phyloP scores from a whole-genome alignment of 257 asterid genomes.

The Solanum commersonii region DNA sequence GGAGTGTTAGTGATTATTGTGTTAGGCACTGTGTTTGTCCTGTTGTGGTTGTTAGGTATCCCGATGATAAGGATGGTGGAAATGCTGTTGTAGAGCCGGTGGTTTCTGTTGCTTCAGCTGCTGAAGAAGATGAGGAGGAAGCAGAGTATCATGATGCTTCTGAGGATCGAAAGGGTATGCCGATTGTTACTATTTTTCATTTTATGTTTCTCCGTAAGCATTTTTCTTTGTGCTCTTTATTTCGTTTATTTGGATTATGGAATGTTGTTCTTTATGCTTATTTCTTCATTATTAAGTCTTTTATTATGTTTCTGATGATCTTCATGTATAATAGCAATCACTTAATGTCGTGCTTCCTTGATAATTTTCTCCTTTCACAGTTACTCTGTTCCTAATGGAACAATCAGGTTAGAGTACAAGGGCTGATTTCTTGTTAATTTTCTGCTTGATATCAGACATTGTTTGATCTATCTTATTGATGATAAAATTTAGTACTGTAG shows the following conservation, averaged over 20 bases:
- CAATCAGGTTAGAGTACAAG: no score
- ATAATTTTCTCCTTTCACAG: no score
- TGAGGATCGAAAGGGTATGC: conserved; percentile 56
- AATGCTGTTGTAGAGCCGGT: conserved; percentile 23
- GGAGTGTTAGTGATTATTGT: conserved; percentile 94
- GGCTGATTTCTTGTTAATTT: no score
- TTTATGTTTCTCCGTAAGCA: neutral
- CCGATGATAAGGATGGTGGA: conserved; percentile 52
- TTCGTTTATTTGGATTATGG: neutral
- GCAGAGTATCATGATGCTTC: conserved; percentile 68
- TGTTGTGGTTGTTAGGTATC: conserved; percentile 79
- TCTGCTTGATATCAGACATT: no score
- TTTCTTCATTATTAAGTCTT: neutral
- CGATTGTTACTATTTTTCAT: neutral
- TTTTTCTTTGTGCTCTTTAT: neutral
- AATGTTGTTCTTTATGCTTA: neutral
- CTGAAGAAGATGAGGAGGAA: conserved; percentile 57
- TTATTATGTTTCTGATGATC: neutral
- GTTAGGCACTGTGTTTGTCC: conserved; percentile 95
- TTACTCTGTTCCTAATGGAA: no score
- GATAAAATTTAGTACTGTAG: neutral
- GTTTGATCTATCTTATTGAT: no score
- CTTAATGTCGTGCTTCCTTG: neutral
- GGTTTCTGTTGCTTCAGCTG: conserved; percentile 55
- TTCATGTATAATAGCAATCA: neutral